Evolutionary conservation across 495 filamentous ascomycete species (phyloP), one percentile per base, ranked within the genome.

Genomic region (Pseudotulostoma volvatum): DNA sequence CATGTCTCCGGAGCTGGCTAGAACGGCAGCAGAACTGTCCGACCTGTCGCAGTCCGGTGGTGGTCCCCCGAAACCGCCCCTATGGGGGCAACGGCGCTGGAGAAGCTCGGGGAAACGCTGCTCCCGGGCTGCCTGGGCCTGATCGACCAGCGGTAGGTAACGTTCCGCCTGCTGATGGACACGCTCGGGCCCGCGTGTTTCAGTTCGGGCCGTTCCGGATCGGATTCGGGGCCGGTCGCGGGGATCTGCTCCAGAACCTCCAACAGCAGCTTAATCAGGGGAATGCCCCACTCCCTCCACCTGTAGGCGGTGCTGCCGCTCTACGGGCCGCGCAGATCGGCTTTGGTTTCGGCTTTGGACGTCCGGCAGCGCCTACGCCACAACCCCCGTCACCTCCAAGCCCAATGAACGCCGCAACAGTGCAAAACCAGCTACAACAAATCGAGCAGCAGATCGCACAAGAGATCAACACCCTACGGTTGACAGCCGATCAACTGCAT

Each of bases 11-110:
- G 50, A 92, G 88, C 54, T 97, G 90, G 90, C 64, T 97, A n/a
- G 90, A 96, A 61, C 76, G 90, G 39, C 90, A 97, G 55, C 92
- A 96, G 55, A 86, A 90, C 16, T 97, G 90, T 56, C 90, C 90
- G 8, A 96, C 88, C 2, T 97, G 90, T 54, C 76, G 90, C 40
- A 70, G 83, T 20, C 73, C 90, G 15, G 92, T 97, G 20, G 40
- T 64, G 13, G 46, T 45, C 1, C 47, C 55, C 9, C 49, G 55
- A 19, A 48, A 48, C 30, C 49, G 49, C 36, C 54, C 44, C 23
- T 39, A 54, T 34, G 47, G 38, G 15, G 56, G 41, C 9, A 46
- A 46, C 17, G 50, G 33, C 18, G 53, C 56, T 36, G 23, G 39
- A 9, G 49, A 55, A 18, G 49, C 34, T 35, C 40, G 48, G 19